Conservation (phyloP, 768 basidiomycete genomes). For the Saitozyma sp. region DNA sequence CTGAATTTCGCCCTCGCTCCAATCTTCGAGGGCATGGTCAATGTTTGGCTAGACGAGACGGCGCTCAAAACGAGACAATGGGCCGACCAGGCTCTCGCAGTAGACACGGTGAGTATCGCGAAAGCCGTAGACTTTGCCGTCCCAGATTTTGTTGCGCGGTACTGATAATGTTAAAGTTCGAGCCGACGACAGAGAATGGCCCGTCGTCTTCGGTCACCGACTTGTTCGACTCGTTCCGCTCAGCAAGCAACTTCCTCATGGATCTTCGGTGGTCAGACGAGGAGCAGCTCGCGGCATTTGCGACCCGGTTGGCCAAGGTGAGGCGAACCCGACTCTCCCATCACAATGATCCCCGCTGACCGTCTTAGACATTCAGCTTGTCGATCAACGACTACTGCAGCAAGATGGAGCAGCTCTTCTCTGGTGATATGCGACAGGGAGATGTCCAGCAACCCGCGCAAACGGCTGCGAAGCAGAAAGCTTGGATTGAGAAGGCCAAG, state of each 20-base stretch:
- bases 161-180: conserved; percentile 52
- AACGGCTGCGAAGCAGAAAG: conserved; percentile 73
- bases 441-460: conserved; percentile 61
- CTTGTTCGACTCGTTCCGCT: conserved; percentile 88
- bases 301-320: conserved; percentile 84
- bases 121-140: background rate
- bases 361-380: conserved; percentile 76
- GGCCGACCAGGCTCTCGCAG: conserved; percentile 85
- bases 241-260: conserved; percentile 82
- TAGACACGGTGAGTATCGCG: conserved; percentile 66
- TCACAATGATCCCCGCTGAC: background rate
- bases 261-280: conserved; percentile 90
- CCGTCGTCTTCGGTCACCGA: conserved; percentile 98
- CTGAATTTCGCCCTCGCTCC: conserved; percentile 55
- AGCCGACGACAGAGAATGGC: conserved; percentile 70
- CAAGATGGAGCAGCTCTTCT: conserved; percentile 81
- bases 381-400: conserved; percentile 89
- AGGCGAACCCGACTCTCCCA: conserved; percentile 19
- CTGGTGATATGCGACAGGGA: conserved; percentile 86
- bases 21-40: conserved; percentile 85
- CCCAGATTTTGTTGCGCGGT: too few relatives aligned
- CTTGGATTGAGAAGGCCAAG: conserved; percentile 54
- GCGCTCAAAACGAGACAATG: conserved; percentile 88
- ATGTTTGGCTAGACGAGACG: conserved; percentile 83
- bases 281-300: conserved; percentile 83